Conservation (phyloP, 106 monocot genomes). For the Dactylorhiza incarnata region DNA sequence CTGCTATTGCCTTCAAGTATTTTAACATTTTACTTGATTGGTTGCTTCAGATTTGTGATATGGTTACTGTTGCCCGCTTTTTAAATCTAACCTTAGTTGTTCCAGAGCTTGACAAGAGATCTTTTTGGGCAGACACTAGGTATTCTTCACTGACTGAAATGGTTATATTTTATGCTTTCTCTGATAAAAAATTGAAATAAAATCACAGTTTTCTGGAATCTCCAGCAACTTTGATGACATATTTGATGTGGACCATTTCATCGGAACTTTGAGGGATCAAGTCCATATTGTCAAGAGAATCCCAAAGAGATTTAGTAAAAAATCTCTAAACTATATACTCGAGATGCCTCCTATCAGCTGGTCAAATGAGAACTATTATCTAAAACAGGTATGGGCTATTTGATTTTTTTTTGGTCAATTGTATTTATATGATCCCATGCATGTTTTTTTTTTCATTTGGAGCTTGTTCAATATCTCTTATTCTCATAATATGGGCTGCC, state of each 20-base stretch:
- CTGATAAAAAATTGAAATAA: not conserved
- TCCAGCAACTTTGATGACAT: slow-evolving; percentile 83
- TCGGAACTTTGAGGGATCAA: slow-evolving; percentile 74
- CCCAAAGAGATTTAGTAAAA: slow-evolving; percentile 43
- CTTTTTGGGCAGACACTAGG: slow-evolving; percentile 98
- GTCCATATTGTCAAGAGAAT: slow-evolving; percentile 70
- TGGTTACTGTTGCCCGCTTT: slow-evolving; percentile 77
- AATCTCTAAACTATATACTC: slow-evolving; percentile 22
- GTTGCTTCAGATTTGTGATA: slow-evolving; percentile 86
- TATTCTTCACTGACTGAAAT: slow-evolving; percentile 12
- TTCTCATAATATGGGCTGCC: not conserved
- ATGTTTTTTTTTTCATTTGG: not conserved
- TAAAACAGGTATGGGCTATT: slow-evolving; percentile 63
- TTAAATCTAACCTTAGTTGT: slow-evolving; percentile 81
- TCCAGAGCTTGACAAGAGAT: slow-evolving; percentile 92
- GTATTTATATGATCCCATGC: not conserved
- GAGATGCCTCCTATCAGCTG: slow-evolving; percentile 85
- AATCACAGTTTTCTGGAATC: slow-evolving; percentile 11
- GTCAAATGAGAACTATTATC: slow-evolving; percentile 89
- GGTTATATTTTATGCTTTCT: not conserved
- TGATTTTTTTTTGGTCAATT: not conserved
- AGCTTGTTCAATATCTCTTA: not conserved
- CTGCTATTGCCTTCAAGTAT: not conserved
- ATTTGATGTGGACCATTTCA: slow-evolving; percentile 88
- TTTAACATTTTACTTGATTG: slow-evolving; percentile 8